These are phyloP conservation scores for Chlorophyllum brunneum DNA, from an alignment of 768 basidiomycete species.

Conservation along the genomic window DNA sequence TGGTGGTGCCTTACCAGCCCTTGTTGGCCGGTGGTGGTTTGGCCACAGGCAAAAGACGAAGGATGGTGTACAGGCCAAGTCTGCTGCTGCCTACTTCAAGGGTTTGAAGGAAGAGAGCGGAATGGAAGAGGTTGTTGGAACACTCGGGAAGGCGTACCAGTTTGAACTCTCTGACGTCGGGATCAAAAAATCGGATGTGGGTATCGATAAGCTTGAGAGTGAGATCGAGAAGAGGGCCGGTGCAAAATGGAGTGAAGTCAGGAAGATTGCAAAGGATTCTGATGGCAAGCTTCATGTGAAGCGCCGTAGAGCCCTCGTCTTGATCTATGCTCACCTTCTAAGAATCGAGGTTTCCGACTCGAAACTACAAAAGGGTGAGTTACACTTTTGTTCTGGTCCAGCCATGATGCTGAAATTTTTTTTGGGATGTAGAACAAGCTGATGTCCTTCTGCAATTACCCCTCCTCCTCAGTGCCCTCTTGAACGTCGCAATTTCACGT, in stretches of 20 bases:
- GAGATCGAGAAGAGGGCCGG: constrained; percentile 46
- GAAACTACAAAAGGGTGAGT: constrained; percentile 62
- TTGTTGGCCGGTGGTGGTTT: constrained; percentile 98
- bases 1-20: constrained; percentile 77
- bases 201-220: constrained; percentile 48
- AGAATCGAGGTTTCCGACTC: constrained; percentile 54
- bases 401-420: not conserved
- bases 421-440: constrained; percentile 54
- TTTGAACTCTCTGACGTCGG: constrained; percentile 43
- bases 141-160: constrained; percentile 62
- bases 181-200: constrained; percentile 23
- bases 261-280: constrained; percentile 33
- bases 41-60: constrained; percentile 86
- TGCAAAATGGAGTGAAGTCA: constrained; percentile 51
- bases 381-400: not conserved
- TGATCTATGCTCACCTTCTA: constrained; percentile 85
- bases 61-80: constrained; percentile 79
- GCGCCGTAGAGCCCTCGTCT: constrained; percentile 55
- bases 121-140: constrained; percentile 66
- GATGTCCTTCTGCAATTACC: constrained; percentile 70
- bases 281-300: constrained; percentile 34
- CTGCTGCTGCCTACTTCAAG: constrained; percentile 88
- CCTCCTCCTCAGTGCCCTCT: constrained; percentile 69
- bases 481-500: constrained; percentile 79
- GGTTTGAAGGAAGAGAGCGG: constrained; percentile 74